Evolutionary conservation across 2,329 filamentous ascomycete genomes (phyloP), one percentile per base, ranked within the genome.

Genomic region (Colletotrichum euphorbiae): DNA sequence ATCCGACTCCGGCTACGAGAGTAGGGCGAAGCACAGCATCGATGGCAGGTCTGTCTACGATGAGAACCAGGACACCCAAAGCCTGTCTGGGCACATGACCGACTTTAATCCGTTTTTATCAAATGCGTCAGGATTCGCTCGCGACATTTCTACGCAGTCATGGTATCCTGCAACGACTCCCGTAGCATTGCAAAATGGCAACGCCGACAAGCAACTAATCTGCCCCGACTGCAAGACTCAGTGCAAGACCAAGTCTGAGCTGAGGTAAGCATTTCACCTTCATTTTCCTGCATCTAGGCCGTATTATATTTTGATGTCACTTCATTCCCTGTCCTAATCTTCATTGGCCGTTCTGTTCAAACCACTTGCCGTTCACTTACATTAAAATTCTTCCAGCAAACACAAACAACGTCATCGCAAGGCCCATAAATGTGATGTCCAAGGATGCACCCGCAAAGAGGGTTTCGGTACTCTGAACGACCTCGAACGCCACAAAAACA

Each of bases 381-480:
- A 70, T 74, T 75, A 31, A 77, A 70, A 60, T 62, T 69, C 48
- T 33, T 2, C 9, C 55, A 97, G 93, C 67, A 97, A 97, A 77
- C 93, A 97, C 73, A 78, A 83, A 51, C 83, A 90, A 19, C 89
- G 90, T 55, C 93, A 97, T 76, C 82, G 80, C 1, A 94, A 91
- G 72, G 87, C 89, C 0, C 88, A 85, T 75, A 84, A 79, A 66
- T 97, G 94, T 74, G 74, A 83, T 3, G 78, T 87, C 24, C 71
- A 76, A 1, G 80, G 80, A 4, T 97, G 93, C 76, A 71, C 74
- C 8, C 84, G 89, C 17, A 80, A 77, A 5, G 83, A 87, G 69
- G 93, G 93, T 0, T 97, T 97, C 73, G 90, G 90, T 17, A 97
- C 93, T 0, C 78, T 81, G 17, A 97, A 97, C 75, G 94, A 97